Percentiles rank a stretch among this genome's conserved stretches.
Evolutionary conservation across 176 grass and related monocot species (phyloP).

Genomic region (Avena eriantha): DNA sequence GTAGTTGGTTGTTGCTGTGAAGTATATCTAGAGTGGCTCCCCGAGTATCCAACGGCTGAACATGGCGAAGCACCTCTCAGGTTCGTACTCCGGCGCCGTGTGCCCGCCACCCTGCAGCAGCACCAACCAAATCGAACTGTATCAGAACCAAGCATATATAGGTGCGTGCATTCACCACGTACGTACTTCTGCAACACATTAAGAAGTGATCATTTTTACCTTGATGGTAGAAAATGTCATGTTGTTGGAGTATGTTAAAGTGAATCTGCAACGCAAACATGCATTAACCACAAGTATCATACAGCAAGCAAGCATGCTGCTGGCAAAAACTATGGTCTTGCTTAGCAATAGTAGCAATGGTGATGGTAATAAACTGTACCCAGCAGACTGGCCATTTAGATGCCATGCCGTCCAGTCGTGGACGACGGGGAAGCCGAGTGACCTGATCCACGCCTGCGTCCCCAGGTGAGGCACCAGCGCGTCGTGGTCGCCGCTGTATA

Average conservation of each 20-base stretch:
- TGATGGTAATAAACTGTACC: constrained; percentile 32
- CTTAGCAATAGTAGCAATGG: background rate
- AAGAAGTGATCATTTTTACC: background rate
- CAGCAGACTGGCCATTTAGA: constrained; percentile 52
- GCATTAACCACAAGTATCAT: background rate
- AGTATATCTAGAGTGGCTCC: background rate
- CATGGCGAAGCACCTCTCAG: background rate
- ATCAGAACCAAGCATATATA: background rate
- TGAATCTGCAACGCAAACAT: background rate
- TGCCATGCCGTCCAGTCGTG: constrained; percentile 63
- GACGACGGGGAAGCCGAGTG: constrained; percentile 51
- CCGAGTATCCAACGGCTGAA: constrained; percentile 7
- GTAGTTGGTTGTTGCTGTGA: background rate
- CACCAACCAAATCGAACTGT: background rate
- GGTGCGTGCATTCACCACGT: too few species aligned
- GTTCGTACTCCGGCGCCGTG: constrained; percentile 1
- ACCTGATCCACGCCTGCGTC: constrained; percentile 62
- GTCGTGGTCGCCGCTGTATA: constrained; percentile 67
- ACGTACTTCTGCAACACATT: too few species aligned
- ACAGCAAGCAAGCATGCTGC: background rate
- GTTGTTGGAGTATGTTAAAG: constrained; percentile 9
- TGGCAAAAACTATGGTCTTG: too few species aligned
- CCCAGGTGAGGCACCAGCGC: constrained; percentile 45
- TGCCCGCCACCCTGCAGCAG: background rate
- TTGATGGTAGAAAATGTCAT: constrained; percentile 16